Evolutionary conservation across 2,329 filamentous ascomycete genomes (phyloP).

Genomic region (Rutstroemia sp.): DNA sequence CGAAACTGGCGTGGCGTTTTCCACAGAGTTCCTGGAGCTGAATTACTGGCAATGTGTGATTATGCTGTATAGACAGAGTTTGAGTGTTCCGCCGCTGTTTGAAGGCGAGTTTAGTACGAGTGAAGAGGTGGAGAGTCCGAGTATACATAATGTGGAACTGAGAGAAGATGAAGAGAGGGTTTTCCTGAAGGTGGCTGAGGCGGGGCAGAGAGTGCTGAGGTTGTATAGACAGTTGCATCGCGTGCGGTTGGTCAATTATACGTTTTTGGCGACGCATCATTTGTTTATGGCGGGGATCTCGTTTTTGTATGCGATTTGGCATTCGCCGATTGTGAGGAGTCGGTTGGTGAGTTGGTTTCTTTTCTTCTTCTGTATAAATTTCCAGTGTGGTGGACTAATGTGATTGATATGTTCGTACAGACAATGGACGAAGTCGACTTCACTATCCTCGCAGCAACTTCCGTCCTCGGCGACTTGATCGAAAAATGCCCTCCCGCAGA

Average conservation of each 20-base stretch:
- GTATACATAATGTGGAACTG: constrained; percentile 55
- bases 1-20: constrained; percentile 83
- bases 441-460: constrained; percentile 86
- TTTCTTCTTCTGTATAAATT: no score
- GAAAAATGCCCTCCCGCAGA: constrained; percentile 94
- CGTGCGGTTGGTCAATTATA: constrained; percentile 87
- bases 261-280: constrained; percentile 90
- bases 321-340: constrained; percentile 81
- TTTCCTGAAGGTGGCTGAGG: constrained; percentile 90
- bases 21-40: constrained; percentile 80
- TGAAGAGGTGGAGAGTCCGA: constrained; percentile 56
- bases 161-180: constrained; percentile 83
- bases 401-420: no score
- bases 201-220: constrained; percentile 84
- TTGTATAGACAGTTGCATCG: constrained; percentile 86
- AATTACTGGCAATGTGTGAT: constrained; percentile 98
- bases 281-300: constrained; percentile 96
- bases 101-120: constrained; percentile 68
- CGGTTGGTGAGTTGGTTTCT: constrained; percentile 57
- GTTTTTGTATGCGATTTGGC: constrained; percentile 96
- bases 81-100: constrained; percentile 78
- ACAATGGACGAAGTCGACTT: constrained; percentile 97
- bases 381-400: no score
- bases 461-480: constrained; percentile 83
- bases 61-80: constrained; percentile 87